Base-by-base conservation (phyloP, 2,329 filamentous ascomycete genomes). In the Alternaria sp. region DNA sequence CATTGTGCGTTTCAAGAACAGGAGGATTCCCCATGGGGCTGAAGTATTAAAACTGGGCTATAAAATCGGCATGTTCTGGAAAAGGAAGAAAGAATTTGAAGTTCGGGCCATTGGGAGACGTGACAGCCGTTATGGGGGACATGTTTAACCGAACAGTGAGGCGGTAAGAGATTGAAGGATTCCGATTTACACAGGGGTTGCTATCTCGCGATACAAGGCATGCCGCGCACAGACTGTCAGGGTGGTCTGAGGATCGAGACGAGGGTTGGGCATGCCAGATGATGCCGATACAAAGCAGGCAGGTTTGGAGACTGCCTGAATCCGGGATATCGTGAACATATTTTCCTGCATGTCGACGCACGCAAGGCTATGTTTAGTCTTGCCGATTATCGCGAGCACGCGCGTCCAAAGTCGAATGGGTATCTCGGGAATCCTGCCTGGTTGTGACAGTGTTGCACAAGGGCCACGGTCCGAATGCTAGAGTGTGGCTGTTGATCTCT, bases 91-190 rank as follows among this genome's bases (percentile, higher is more conserved):
- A 36, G 9, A 50, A 52, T 54, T 40, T 54, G 50, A 43, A 34
- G 32, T 41, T 52, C 28, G 56, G 56, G 32, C 50, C 56, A 50
- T 50, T 36, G 46, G 34, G 22, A 50, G 32, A 25, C 45, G 41
- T 57, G 57, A 57, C 44, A 50, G 40, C 53, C 45, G 57, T 60
- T 60, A 27, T 50, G 46, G 34, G 55, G 45, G 25, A 51, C 48
- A 54, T 41, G 38, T 25, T 30, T 18, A 28, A 41, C 53, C 38
- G 52, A 60, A 40, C 45, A 32, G 38, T 45, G 53, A 60, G 57
- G 57, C 57, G 57, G 57, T 57, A 54, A 57, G 48, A 60, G 53
- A 60, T 57, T 57, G 57, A 60, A 44, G 45, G 45, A 56, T 56
- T 54, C 52, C 16, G 53, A 54, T 54, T 49, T 18, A 50, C 36